Evolutionary conservation across 179 eudicot genomes (phyloP).

Genomic region (Sideroxylon spinosum): DNA sequence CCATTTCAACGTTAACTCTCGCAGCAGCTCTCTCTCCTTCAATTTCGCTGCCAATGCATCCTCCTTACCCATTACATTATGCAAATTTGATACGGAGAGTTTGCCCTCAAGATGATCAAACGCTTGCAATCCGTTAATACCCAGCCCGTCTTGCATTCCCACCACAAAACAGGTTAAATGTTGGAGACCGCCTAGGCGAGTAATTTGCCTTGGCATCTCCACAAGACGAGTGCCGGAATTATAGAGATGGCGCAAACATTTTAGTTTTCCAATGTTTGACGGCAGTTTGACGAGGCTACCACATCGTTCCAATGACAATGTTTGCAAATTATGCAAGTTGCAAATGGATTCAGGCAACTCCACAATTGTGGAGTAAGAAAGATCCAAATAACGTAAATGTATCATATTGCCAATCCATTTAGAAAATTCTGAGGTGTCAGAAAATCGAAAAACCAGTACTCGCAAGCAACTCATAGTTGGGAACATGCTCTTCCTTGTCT

Average conservation of each 20-base stretch:
- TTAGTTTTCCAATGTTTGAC: neutral
- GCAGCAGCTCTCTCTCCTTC: neutral
- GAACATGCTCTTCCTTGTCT: neutral
- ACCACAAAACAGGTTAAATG: neutral
- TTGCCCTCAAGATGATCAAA: neutral
- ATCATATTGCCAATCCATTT: conserved; percentile 8
- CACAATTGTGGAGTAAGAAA: conserved; percentile 12
- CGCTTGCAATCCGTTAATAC: neutral
- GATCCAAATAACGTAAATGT: conserved; percentile 20
- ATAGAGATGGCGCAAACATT: conserved; percentile 14
- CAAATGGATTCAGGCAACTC: conserved; percentile 14
- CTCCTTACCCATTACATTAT: neutral
- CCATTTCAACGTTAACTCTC: conserved; percentile 13
- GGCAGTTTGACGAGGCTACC: conserved; percentile 9
- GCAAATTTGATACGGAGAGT: neutral
- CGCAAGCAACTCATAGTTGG: conserved; percentile 2
- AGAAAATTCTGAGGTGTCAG: conserved; percentile 1
- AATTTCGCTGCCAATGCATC: conserved; percentile 14
- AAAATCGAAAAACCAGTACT: conserved; percentile 10
- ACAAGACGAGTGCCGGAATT: neutral
- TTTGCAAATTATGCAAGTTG: conserved; percentile 20
- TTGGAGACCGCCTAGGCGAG: conserved; percentile 4
- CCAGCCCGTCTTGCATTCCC: neutral
- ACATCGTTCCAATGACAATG: conserved; percentile 6
- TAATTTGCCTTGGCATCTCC: conserved; percentile 13